phyloP scores from a whole-genome alignment of 768 basidiomycete species.

The Lyophyllum decastes region DNA sequence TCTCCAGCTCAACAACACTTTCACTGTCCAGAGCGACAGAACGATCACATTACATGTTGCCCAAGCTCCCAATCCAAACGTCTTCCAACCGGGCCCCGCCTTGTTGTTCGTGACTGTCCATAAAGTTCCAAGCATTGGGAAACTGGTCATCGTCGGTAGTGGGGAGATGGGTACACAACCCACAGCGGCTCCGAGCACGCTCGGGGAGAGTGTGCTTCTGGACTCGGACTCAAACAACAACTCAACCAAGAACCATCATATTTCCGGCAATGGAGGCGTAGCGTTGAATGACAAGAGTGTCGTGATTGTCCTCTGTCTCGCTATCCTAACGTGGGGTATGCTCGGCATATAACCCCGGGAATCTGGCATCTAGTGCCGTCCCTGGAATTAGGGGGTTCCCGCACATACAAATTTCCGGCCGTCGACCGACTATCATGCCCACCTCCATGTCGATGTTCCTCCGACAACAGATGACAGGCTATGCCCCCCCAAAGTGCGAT shows the following conservation, averaged over 20 bases:
- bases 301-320: too few relatives aligned
- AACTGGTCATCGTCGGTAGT: constrained; percentile 74
- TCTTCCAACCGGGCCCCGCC: constrained; percentile 89
- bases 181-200: constrained; percentile 35
- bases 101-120: constrained; percentile 81
- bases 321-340: too few relatives aligned
- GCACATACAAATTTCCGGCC: too few relatives aligned
- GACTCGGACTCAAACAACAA: constrained; percentile 16
- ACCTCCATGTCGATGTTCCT: too few relatives aligned
- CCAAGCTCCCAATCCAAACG: constrained; percentile 80
- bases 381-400: too few relatives aligned
- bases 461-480: too few relatives aligned
- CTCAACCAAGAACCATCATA: background rate
- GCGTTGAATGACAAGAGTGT: too few relatives aligned
- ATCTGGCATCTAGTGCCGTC: too few relatives aligned
- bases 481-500: too few relatives aligned
- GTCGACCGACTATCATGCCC: too few relatives aligned
- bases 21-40: constrained; percentile 74
- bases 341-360: too few relatives aligned
- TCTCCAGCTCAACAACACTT: constrained; percentile 83
- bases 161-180: constrained; percentile 77
- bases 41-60: constrained; percentile 77
- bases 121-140: constrained; percentile 83
- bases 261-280: too few relatives aligned
- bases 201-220: constrained; percentile 53